Conservation (phyloP, 352 stramenopile species). For the Aphanomyces cochlioides region DNA sequence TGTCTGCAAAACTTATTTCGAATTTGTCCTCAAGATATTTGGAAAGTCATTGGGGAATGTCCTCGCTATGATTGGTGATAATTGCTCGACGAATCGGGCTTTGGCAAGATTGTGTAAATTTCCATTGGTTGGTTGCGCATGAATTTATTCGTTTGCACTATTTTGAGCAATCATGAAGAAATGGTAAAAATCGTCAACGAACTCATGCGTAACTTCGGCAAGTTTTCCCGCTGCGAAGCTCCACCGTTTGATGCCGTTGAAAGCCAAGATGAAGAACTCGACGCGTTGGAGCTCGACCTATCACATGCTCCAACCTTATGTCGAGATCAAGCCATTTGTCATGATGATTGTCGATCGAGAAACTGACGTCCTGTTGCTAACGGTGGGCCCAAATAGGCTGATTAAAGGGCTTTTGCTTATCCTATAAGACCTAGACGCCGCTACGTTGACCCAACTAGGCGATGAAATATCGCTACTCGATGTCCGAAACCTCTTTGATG, state of each 20-base stretch:
- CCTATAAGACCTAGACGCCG: neutral
- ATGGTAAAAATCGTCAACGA: neutral
- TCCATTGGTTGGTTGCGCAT: neutral
- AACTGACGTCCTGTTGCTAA: neutral
- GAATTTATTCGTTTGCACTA: neutral
- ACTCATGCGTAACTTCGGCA: neutral
- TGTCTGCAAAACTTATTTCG: too few relatives aligned
- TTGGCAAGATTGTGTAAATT: neutral
- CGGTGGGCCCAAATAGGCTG: neutral
- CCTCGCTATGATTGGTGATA: too few relatives aligned
- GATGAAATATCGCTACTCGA: neutral
- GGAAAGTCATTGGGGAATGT: too few relatives aligned
- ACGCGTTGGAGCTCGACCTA: slow-evolving; percentile 51
- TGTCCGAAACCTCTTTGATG: neutral
- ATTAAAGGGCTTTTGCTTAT: neutral
- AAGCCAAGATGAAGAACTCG: slow-evolving; percentile 44
- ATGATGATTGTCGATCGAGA: neutral
- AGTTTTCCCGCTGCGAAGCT: neutral
- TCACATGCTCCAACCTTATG: neutral
- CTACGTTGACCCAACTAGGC: neutral
- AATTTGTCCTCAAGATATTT: too few relatives aligned
- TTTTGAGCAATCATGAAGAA: neutral
- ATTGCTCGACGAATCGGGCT: neutral
- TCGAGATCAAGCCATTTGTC: neutral
- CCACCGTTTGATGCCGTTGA: slow-evolving; percentile 6